phyloP scores from a whole-genome alignment of 257 asterid genomes.

The Lycium ferocissimum region DNA sequence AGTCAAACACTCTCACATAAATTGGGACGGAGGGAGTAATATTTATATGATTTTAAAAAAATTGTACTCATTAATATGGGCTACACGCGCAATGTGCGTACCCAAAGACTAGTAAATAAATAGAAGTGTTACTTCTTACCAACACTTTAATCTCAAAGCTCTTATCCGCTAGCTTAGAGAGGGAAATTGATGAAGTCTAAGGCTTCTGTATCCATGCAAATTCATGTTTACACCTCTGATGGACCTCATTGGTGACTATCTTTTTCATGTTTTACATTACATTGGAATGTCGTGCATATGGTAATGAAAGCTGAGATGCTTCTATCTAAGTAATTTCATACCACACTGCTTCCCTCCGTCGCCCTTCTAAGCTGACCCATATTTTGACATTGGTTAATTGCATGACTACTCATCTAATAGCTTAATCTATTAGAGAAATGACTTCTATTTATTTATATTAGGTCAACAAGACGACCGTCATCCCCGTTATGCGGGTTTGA shows the following conservation, averaged over 20 bases:
- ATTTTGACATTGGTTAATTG: neutral
- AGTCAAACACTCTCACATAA: too few species aligned
- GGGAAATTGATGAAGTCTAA: neutral
- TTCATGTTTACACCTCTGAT: neutral
- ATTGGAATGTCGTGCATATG: neutral
- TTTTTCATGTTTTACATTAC: neutral
- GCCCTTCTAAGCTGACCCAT: neutral
- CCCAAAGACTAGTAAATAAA: neutral
- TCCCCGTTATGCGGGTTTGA: neutral
- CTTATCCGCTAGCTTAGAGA: neutral
- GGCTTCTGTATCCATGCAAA: neutral
- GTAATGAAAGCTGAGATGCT: conserved; percentile 25
- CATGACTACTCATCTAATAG: neutral
- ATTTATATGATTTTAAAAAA: neutral
- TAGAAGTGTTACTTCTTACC: neutral
- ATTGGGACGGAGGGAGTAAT: neutral
- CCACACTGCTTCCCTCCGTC: neutral
- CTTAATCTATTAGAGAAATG: neutral
- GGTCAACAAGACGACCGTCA: neutral
- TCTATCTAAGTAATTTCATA: neutral
- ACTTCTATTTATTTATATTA: neutral
- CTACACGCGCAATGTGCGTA: neutral
- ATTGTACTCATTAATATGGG: neutral
- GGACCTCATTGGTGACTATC: neutral
- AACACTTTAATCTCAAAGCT: neutral